Percentiles rank a stretch among this genome's conserved stretches.
These are phyloP conservation scores for Leishmania martiniquensis DNA, from an alignment of 208 protist species.

Conservation along the genomic window DNA sequence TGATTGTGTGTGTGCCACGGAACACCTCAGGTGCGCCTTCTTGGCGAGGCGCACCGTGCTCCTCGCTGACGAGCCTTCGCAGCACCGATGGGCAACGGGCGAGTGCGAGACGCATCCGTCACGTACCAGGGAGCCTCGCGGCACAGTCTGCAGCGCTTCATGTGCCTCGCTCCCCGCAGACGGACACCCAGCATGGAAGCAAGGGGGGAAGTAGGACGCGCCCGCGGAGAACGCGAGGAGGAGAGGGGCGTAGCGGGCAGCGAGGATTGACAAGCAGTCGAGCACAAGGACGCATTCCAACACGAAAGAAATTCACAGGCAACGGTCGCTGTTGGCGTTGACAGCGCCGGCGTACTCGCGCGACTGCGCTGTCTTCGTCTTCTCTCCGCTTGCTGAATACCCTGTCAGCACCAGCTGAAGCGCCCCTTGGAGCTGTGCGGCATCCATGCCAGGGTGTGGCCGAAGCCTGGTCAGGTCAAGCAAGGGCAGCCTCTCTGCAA, in stretches of 20 bases:
- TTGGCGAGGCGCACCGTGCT: background rate
- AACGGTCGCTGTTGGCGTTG: background rate
- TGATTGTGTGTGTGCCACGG: background rate
- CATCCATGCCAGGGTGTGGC: conserved; percentile 55
- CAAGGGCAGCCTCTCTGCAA: conserved; percentile 37
- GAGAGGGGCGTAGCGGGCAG: background rate
- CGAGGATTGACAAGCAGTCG: background rate
- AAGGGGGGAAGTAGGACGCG: background rate
- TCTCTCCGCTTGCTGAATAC: background rate
- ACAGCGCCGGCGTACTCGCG: background rate
- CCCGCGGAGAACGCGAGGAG: background rate
- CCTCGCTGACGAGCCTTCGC: background rate
- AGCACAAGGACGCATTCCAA: background rate
- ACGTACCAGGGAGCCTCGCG: background rate
- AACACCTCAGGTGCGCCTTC: background rate
- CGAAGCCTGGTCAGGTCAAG: conserved; percentile 47
- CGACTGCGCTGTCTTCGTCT: background rate
- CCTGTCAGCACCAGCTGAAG: conserved; percentile 33
- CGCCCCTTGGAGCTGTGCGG: conserved; percentile 32
- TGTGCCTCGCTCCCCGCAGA: background rate
- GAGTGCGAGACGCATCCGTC: background rate
- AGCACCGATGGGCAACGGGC: background rate
- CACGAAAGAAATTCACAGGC: background rate
- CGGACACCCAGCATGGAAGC: background rate
- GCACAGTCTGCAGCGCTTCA: background rate